phyloP scores from a whole-genome alignment of 2,329 filamentous ascomycete species.

The Sarocladium kiliense region DNA sequence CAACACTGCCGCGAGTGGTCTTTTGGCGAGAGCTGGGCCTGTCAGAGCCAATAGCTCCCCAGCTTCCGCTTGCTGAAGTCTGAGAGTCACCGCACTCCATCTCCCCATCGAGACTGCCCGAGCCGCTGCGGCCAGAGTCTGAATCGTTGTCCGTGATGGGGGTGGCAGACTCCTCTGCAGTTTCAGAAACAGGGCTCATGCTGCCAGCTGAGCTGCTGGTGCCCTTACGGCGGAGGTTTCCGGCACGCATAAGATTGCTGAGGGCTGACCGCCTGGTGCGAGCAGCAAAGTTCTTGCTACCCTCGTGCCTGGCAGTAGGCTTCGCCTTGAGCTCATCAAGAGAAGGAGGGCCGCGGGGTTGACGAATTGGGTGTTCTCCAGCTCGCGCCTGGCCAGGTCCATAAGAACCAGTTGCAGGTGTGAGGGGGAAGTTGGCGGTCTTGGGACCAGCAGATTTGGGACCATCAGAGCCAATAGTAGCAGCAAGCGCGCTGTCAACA shows the following conservation, averaged over 20 bases:
- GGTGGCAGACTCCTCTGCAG: slow-evolving; percentile 60
- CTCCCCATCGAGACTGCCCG: slow-evolving; percentile 75
- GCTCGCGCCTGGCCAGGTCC: slow-evolving; percentile 89
- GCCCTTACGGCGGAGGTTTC: slow-evolving; percentile 76
- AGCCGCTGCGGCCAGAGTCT: slow-evolving; percentile 65
- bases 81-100: slow-evolving; percentile 51
- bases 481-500: slow-evolving; percentile 44
- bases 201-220: slow-evolving; percentile 68
- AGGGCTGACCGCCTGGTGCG: slow-evolving; percentile 90
- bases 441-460: slow-evolving; percentile 62
- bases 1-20: slow-evolving; percentile 50
- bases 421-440: slow-evolving; percentile 73
- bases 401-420: slow-evolving; percentile 78
- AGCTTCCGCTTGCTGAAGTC: slow-evolving; percentile 60
- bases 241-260: slow-evolving; percentile 84
- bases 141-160: slow-evolving; percentile 70
- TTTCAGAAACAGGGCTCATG: slow-evolving; percentile 87
- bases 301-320: slow-evolving; percentile 88
- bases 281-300: slow-evolving; percentile 94
- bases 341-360: slow-evolving; percentile 86
- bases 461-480: slow-evolving; percentile 36
- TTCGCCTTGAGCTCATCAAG: slow-evolving; percentile 86
- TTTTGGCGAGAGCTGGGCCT: slow-evolving; percentile 69
- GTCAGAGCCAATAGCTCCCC: slow-evolving; percentile 82
- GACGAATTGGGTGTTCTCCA: slow-evolving; percentile 88